Base-by-base conservation (phyloP, 306 rosid species). In the Vigna unguiculata region DNA sequence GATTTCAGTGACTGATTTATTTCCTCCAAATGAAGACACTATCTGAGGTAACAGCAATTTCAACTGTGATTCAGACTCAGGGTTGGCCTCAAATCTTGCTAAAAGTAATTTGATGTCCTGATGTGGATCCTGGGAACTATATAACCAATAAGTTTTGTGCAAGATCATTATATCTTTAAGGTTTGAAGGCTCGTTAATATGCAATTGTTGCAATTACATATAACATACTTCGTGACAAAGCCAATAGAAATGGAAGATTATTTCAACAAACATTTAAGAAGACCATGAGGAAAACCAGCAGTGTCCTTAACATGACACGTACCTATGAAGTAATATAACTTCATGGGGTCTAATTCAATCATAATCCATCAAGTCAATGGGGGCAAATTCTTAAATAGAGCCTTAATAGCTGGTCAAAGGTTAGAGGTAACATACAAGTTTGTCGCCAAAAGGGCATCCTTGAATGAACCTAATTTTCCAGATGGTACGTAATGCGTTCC, bases 401-500 rank as follows among this genome's bases (percentile, higher is more conserved):
- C 41, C 68, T 53, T 49, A 52, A 54, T 34, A 25, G 16, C 34
- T 15, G 71, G 60, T 55, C 62, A 67, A 53, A 80, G 54, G 61
- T 63, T 79, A 16, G 53, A 36, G 62, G 43, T 43, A 76, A 84
- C 95, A 48, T 92, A 92, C 99, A 96, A 96, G 83, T 76, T 82
- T 64, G 84, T 72, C 34, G 89, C 90, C 84, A 92, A 86, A 83
- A 96, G 93, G 72, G 93, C 90, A 82, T 91, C 98, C 89, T 89
- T 96, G 83, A 96, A 86, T 59, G 89, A 81, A 24, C 86, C 86
- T 71, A 96, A 77, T 88, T 84, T 92, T 79, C 93, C 93, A 41
- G 98, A 96, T 46, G 93, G 92, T 76, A 96, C 97, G 61, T 85
- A 96, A 86, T 96, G 98, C 66, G 99, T 86, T 81, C 99, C 99